phyloP scores from a whole-genome alignment of 106 monocot genomes.

The Platanthera guangdongensis region DNA sequence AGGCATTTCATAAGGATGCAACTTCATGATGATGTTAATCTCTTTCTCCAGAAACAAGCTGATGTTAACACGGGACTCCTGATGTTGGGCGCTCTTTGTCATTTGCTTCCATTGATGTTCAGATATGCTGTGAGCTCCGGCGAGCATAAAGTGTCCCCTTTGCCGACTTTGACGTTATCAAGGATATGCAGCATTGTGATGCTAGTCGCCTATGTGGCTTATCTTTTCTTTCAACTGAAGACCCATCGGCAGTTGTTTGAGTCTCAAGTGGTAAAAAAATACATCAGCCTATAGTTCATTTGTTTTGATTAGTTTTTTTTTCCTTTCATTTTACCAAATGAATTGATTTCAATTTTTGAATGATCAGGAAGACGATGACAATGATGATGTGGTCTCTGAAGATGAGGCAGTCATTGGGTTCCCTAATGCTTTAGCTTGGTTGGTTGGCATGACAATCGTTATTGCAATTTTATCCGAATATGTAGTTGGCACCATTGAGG shows the following conservation, averaged over 20 bases:
- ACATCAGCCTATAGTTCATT: neutral
- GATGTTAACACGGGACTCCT: constrained; percentile 63
- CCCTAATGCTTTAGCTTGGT: constrained; percentile 41
- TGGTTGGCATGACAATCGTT: constrained; percentile 51
- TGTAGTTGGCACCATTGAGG: constrained; percentile 63
- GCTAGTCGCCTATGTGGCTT: constrained; percentile 59
- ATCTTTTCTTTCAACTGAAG: constrained; percentile 88
- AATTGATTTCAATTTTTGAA: neutral
- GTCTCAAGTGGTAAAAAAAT: constrained; percentile 19
- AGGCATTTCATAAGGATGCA: neutral
- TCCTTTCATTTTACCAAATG: neutral
- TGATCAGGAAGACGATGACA: constrained; percentile 22
- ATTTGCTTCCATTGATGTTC: constrained; percentile 25
- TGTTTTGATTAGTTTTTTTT: neutral
- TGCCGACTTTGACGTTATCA: constrained; percentile 32
- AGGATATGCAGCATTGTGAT: constrained; percentile 68
- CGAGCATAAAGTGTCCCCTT: neutral
- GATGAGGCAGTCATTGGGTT: constrained; percentile 47
- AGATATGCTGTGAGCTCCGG: constrained; percentile 21
- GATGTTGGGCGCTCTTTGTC: constrained; percentile 47
- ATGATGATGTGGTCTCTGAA: constrained; percentile 25
- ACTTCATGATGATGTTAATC: constrained; percentile 10
- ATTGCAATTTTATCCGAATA: constrained; percentile 55
- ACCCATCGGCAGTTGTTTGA: constrained; percentile 70
- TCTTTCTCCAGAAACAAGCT: constrained; percentile 49